A percentile compares a stretch with the other conserved stretches of the same genome.
phyloP scores from a whole-genome alignment of 345 rosid species.

The Eucalyptus cloeziana region DNA sequence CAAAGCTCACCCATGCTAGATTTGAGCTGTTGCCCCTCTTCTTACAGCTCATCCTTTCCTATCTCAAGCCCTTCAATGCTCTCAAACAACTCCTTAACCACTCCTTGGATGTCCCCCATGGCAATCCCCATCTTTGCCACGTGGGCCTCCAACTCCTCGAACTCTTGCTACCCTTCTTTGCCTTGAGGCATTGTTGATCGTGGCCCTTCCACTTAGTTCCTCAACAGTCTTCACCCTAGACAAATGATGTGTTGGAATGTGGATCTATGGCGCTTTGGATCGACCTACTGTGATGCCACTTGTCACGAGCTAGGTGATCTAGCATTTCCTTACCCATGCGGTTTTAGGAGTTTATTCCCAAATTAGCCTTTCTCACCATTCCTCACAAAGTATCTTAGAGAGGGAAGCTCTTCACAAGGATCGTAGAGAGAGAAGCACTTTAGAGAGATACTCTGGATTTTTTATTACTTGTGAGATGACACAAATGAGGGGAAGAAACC shows the following conservation, averaged over 20 bases:
- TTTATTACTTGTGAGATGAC: background rate
- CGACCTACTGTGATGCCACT: background rate
- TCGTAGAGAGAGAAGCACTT: background rate
- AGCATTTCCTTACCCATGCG: background rate
- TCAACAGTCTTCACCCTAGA: background rate
- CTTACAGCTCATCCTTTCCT: background rate
- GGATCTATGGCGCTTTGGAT: background rate
- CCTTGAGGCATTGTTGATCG: background rate
- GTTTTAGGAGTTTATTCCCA: background rate
- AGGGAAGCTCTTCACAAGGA: background rate
- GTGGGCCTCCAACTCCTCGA: background rate
- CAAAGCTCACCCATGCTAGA: background rate
- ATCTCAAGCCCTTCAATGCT: background rate
- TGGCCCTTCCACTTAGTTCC: background rate
- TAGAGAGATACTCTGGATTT: background rate
- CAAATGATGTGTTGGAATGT: rapidly evolving
- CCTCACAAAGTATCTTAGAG: background rate
- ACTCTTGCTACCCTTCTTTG: background rate
- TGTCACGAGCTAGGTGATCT: background rate
- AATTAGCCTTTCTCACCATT: background rate
- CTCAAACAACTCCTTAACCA: background rate
- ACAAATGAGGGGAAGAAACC: background rate
- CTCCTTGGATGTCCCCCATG: background rate
- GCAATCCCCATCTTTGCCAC: background rate
- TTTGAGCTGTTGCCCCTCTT: background rate